A percentile compares a stretch with the other conserved stretches of the same genome.
Evolutionary conservation across 257 asterid genomes (phyloP).

Genomic region (Linaria vulgaris): DNA sequence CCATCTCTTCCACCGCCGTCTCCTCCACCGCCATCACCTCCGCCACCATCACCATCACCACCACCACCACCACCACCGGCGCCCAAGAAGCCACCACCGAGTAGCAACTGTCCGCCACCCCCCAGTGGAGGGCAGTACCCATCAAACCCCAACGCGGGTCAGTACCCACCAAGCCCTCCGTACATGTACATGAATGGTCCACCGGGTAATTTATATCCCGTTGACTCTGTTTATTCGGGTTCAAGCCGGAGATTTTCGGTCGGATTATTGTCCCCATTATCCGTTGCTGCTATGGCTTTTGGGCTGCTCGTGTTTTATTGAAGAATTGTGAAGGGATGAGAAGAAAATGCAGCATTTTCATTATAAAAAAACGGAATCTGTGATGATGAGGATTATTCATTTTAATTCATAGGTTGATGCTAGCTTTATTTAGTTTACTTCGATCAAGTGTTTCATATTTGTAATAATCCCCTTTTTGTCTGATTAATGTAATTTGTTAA

Average conservation of each 20-base stretch:
- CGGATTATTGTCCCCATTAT: conserved; percentile 32
- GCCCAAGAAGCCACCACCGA: conserved; percentile 34
- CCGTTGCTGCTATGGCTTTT: conserved; percentile 22
- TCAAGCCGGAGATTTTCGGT: conserved; percentile 12
- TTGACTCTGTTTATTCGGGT: conserved; percentile 37
- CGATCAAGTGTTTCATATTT: conserved; percentile 22
- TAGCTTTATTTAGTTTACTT: conserved; percentile 22
- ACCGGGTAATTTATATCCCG: conserved; percentile 63
- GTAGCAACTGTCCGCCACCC: conserved; percentile 62
- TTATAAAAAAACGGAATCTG: conserved; percentile 1
- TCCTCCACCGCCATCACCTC: conserved; percentile 15
- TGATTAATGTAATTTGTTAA: conserved; percentile 17
- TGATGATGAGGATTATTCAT: neutral
- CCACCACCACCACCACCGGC: conserved; percentile 34
- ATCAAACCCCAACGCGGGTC: conserved; percentile 33
- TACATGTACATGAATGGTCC: conserved; percentile 68
- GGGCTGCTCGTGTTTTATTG: conserved; percentile 26
- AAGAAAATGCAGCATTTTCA: neutral
- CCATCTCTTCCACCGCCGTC: conserved; percentile 38
- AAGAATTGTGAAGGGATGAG: neutral
- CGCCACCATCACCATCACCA: conserved; percentile 32
- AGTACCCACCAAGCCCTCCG: conserved; percentile 45
- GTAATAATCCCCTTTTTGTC: conserved; percentile 22
- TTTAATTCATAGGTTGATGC: conserved; percentile 29
- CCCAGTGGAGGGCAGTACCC: conserved; percentile 30